phyloP scores from a whole-genome alignment of 2,329 filamentous ascomycete species.

The Curvularia lunata region DNA sequence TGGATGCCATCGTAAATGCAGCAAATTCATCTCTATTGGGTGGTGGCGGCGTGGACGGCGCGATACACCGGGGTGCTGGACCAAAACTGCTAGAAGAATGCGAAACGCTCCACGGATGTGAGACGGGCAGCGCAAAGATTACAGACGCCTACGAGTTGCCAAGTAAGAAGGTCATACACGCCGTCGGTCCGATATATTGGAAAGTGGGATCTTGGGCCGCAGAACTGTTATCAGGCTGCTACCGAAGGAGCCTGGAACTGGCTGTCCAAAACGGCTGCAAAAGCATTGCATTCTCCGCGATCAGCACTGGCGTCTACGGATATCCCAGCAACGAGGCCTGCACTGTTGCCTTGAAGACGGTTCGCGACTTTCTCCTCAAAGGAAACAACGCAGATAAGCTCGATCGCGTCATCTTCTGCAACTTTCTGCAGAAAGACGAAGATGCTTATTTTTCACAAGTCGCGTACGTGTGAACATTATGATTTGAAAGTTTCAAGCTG shows the following conservation, averaged over 20 bases:
- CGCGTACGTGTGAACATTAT: conserved; percentile 64
- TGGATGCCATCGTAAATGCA: conserved; percentile 91
- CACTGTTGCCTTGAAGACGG: conserved; percentile 69
- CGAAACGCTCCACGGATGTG: conserved; percentile 71
- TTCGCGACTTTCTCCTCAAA: conserved; percentile 61
- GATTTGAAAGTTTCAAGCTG: conserved; percentile 5
- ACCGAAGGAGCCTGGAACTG: conserved; percentile 73
- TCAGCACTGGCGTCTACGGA: conserved; percentile 90
- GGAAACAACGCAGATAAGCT: conserved; percentile 58
- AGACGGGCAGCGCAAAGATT: conserved; percentile 81
- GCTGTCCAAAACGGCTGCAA: conserved; percentile 70
- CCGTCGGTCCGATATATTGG: conserved; percentile 83
- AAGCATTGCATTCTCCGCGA: conserved; percentile 79
- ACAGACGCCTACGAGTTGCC: conserved; percentile 79
- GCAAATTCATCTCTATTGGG: conserved; percentile 80
- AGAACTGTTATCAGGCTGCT: conserved; percentile 66
- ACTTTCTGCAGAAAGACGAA: conserved; percentile 79
- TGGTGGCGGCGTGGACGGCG: conserved; percentile 79
- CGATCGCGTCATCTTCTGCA: conserved; percentile 82
- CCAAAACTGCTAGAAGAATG: conserved; percentile 73
- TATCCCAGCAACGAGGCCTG: conserved; percentile 81
- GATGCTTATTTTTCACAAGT: conserved; percentile 71
- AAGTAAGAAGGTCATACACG: conserved; percentile 81
- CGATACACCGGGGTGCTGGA: conserved; percentile 86
- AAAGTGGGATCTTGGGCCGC: conserved; percentile 48